Percentiles rank a stretch among this genome's conserved stretches.
These are phyloP conservation scores for Smallanthus sonchifolius DNA, from an alignment of 129 eudicot species.

Conservation along the genomic window DNA sequence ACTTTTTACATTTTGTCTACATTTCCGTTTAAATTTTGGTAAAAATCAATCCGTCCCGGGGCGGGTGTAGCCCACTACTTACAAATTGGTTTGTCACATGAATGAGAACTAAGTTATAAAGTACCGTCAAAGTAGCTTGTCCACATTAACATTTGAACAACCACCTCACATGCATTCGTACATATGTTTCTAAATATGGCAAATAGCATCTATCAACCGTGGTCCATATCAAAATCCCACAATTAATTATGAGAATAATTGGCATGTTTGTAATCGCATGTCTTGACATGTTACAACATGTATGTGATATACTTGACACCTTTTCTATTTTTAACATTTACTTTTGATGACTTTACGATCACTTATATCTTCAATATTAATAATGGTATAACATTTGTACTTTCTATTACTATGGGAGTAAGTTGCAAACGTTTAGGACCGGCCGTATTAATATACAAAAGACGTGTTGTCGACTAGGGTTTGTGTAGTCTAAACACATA, in stretches of 20 bases:
- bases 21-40: no score
- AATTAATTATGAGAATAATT: neutral
- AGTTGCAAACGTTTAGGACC: neutral
- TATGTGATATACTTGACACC: neutral
- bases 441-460: neutral
- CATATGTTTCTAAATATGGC: neutral
- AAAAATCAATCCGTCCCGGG: no score
- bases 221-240: neutral
- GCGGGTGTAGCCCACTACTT: no score
- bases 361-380: neutral
- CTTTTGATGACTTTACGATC: neutral
- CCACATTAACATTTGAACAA: neutral
- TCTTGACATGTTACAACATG: conserved; percentile 5
- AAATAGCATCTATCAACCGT: neutral
- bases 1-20: no score
- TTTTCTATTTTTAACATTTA: neutral
- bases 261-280: neutral
- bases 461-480: neutral
- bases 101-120: neutral
- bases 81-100: neutral
- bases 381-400: neutral
- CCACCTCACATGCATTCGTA: conserved; percentile 5
- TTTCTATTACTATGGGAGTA: neutral
- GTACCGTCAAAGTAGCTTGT: conserved; percentile 4
- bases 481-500: neutral